Base-by-base conservation (phyloP, 164 flowering plant genomes). In the Piper longum region DNA sequence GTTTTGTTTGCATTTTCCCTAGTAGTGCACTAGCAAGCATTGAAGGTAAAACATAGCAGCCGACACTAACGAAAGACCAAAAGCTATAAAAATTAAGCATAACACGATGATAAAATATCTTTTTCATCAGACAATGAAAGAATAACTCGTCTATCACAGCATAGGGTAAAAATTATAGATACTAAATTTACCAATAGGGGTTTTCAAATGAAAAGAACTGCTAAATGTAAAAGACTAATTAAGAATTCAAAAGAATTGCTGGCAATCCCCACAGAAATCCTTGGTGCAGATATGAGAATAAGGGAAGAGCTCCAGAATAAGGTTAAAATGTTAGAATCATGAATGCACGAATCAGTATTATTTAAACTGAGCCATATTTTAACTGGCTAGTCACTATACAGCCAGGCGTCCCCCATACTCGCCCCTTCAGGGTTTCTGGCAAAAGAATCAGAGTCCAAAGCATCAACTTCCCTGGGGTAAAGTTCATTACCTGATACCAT, bases 371-470 rank as follows among this genome's bases (percentile, higher is more conserved):
- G 48, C 62, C 42, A 60, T 63, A 61, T 67, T 56, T 66, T 77
- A 78, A 62, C 64, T 62, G 70, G 69, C 65, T 59, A 76, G 71
- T 68, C 74, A 74, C 73, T 79, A 74, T 77, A 81, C 88, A 80
- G 60, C 62, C 67, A 72, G 79, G 75, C 65, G 80, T 69, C 67
- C 56, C 62, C 39, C 59, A 9, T 14, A 2, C 12, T 58, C 56
- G 70, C 66, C 56, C 63, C 39, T 60, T 61, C 58, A 60, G 57
- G 78, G 80, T 70, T 67, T 75, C 78, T 71, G 48, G 71, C 69
- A 76, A 74, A 72, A 70, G 74, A 71, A 78, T 74, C 36, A 65
- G 69, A 66, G 72, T 67, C 54, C 70, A 70, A 62, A 63, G 16
- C 57, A 65, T 67, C 66, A 60, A 64, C 64, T 45, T 70, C 8